These are phyloP conservation scores for Didymella lethalis DNA, from an alignment of 2,329 filamentous ascomycete species.

Conservation along the genomic window DNA sequence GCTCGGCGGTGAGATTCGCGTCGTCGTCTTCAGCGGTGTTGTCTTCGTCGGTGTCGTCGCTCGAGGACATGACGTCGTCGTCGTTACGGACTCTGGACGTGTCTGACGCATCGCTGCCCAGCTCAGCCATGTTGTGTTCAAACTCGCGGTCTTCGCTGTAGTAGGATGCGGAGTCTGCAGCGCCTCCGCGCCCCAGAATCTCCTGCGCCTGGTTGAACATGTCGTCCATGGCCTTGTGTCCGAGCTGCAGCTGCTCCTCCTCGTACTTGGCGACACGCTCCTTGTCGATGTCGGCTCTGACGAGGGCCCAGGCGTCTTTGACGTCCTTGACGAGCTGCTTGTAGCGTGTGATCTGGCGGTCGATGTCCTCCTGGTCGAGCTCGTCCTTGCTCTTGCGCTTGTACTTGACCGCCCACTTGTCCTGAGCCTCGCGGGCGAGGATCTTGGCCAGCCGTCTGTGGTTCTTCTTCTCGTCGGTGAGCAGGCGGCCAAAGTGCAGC, in stretches of 20 bases:
- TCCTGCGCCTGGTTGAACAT: conserved; percentile 74
- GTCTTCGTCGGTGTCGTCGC: conserved; percentile 46
- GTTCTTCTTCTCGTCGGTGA: conserved; percentile 78
- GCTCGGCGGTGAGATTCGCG: conserved; percentile 72
- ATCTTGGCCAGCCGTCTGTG: conserved; percentile 81
- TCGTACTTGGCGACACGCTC: conserved; percentile 65
- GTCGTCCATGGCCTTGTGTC: conserved; percentile 72
- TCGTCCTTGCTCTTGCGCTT: conserved; percentile 67
- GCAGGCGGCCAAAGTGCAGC: conserved; percentile 79
- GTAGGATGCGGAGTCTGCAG: conserved; percentile 48
- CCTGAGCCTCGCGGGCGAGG: conserved; percentile 78
- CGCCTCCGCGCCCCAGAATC: conserved; percentile 45
- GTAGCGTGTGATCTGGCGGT: conserved; percentile 72
- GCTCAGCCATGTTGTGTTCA: conserved; percentile 43
- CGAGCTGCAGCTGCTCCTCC: conserved; percentile 64
- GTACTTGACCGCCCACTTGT: conserved; percentile 76
- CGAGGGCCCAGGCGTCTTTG: conserved; percentile 67
- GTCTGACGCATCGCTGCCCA: conserved; percentile 34
- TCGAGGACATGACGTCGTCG: conserved; percentile 50
- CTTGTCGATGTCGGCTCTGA: conserved; percentile 65
- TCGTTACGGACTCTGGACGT: conserved; percentile 45
- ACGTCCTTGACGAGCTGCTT: conserved; percentile 73
- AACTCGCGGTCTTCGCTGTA: conserved; percentile 52
- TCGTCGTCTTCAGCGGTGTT: conserved; percentile 61
- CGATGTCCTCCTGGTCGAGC: conserved; percentile 77